Evolutionary conservation across 2,329 filamentous ascomycete species (phyloP), one percentile per base, ranked within the genome.

Genomic region (Fusarium lateritium): DNA sequence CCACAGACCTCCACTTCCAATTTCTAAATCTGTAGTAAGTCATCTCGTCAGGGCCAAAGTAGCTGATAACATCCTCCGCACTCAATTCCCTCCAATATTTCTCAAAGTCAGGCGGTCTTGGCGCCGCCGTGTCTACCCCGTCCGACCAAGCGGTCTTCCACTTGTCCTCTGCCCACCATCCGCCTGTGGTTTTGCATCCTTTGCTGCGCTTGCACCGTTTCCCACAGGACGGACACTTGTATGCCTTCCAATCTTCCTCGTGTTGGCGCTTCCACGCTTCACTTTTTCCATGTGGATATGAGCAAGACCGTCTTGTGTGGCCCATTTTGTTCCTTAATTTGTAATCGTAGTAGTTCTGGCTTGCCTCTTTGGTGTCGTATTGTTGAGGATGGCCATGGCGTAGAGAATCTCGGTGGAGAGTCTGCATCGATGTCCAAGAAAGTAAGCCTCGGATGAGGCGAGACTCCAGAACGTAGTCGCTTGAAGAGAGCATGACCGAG

Each of bases 1-100:
- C 43, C n/a, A 64, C n/a, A 24, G 61, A 64, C 11, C 19, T 64
- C 61, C 61, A 64, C 5, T 45, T 40, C 59, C 59, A 64, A 2
- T 50, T 57, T 1, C 22, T 26, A 10, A 57, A 57, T 0, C 44
- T 63, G 2, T 44, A 19, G 5, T 17, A 52, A 8, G 56, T 2
- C 9, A 36, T 6, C 0, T 2, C 2, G 6, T 62, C 56, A 11
- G 13, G 5, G 0, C 31, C 19, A 6, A 7, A 34, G 6, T 36
- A 24, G 21, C 34, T n/a, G 11, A 55, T 6, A 34, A 58, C 40
- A 17, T 50, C 33, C 11, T 64, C 22, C 0, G 11, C 51, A 3
- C 19, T 64, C 13, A 63, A 34, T 5, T 2, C 21, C 8, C 59
- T 64, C 59, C 61, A 64, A 7, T 64, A 17, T 0, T 17, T 57